These are phyloP conservation scores for Fraxinus excelsior DNA, from an alignment of 257 asterid species.

Conservation along the genomic window DNA sequence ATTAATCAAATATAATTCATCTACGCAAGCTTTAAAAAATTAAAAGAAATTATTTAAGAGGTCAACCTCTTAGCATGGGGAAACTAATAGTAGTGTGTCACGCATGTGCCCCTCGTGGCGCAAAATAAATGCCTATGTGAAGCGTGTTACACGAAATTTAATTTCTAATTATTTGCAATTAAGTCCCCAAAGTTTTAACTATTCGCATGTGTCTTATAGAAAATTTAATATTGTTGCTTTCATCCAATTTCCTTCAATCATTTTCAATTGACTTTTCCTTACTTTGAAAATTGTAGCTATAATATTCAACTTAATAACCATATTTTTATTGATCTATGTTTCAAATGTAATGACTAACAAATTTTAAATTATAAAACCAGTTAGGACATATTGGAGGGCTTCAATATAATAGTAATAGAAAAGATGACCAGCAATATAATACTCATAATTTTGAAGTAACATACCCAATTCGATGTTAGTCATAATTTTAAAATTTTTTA, in stretches of 20 bases:
- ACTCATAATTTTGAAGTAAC: too few species aligned
- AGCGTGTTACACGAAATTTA: not conserved
- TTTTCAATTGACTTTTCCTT: not conserved
- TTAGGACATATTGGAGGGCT: not conserved
- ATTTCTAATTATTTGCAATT: constrained; percentile 16
- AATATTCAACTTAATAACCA: not conserved
- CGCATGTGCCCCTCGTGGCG: constrained; percentile 27
- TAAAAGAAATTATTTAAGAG: not conserved
- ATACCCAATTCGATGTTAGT: too few species aligned
- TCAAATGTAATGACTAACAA: not conserved
- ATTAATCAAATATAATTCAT: too few species aligned
- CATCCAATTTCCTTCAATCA: not conserved
- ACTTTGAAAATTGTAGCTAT: not conserved
- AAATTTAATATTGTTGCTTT: not conserved
- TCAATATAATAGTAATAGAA: not conserved
- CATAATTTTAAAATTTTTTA: too few species aligned
- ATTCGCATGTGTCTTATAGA: not conserved
- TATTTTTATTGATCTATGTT: not conserved
- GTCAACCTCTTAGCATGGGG: not conserved
- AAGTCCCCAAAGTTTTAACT: constrained; percentile 11
- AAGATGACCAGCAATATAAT: not conserved
- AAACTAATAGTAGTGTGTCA: constrained; percentile 1
- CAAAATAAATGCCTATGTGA: not conserved
- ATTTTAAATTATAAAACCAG: not conserved
- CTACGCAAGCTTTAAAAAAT: too few species aligned